phyloP scores from a whole-genome alignment of 2,329 filamentous ascomycete genomes.

The Fusarium poae region DNA sequence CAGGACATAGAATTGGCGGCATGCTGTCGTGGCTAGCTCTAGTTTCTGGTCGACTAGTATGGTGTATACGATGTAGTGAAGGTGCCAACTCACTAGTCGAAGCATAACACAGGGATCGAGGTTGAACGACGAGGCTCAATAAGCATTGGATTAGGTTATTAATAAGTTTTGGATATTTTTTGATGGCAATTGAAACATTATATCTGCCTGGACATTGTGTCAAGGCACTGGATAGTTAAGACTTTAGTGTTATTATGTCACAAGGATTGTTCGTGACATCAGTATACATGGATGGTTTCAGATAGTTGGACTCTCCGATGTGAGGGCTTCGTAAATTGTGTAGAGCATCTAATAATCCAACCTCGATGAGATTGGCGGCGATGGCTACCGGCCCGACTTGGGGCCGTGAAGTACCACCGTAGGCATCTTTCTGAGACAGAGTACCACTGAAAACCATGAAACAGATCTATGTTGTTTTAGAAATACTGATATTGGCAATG shows the following conservation, averaged over 20 bases:
- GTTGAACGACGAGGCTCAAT: not conserved
- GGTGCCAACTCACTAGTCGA: not conserved
- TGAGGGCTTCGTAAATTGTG: accelerated
- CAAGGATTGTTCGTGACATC: not conserved
- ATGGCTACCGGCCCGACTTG: not conserved
- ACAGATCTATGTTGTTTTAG: not conserved
- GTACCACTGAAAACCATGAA: not conserved
- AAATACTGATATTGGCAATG: not conserved
- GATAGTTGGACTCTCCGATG: not conserved
- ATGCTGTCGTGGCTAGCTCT: not conserved
- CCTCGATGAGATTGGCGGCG: not conserved
- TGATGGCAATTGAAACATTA: not conserved
- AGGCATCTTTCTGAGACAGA: not conserved
- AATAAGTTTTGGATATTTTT: not conserved
- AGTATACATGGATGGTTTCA: not conserved
- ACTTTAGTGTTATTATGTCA: not conserved
- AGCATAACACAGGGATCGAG: not conserved
- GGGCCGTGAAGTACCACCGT: not conserved
- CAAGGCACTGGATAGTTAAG: not conserved
- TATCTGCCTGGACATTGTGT: not conserved
- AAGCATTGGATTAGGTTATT: not conserved
- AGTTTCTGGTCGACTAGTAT: not conserved
- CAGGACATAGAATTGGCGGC: not conserved
- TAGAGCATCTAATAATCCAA: too few species aligned
- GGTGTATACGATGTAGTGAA: not conserved